A percentile compares a stretch with the other conserved stretches of the same genome.
phyloP scores from a whole-genome alignment of 2,329 filamentous ascomycete genomes.

The Xylariaceae sp. region DNA sequence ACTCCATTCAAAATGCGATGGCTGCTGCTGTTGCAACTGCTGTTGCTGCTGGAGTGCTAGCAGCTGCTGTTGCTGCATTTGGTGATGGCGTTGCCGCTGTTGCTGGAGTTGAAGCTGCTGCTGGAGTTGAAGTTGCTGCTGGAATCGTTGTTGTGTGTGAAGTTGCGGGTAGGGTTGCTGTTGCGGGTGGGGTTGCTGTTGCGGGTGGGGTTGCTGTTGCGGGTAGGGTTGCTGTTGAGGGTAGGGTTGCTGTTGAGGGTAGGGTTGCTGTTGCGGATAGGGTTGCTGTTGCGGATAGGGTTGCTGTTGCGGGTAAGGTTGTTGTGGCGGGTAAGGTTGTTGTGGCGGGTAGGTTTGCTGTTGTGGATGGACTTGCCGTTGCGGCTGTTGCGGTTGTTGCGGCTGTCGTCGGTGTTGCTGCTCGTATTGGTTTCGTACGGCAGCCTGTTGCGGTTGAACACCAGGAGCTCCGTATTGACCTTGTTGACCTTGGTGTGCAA shows the following conservation, averaged over 20 bases:
- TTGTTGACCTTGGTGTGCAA: constrained; percentile 14
- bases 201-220: background rate
- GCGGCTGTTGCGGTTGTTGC: constrained; percentile 10
- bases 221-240: background rate
- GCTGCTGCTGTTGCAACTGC: constrained; percentile 18
- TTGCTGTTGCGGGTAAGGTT: background rate
- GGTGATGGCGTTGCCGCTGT: constrained; percentile 14
- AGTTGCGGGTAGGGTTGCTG: too few relatives aligned
- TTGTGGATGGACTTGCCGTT: constrained; percentile 11
- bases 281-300: background rate
- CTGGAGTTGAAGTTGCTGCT: too few relatives aligned
- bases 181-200: background rate
- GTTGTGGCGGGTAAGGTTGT: background rate
- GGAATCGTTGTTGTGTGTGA: too few relatives aligned
- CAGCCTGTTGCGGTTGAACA: constrained; percentile 4
- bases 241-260: background rate
- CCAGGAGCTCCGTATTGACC: background rate
- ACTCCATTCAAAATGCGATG: background rate
- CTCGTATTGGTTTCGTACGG: background rate
- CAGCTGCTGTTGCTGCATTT: constrained; percentile 14
- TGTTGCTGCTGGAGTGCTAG: constrained; percentile 13
- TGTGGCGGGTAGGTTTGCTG: constrained; percentile 15
- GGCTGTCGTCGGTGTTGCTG: constrained; percentile 3
- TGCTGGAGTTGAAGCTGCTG: constrained; percentile 7
- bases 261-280: background rate